Conservation (phyloP, 2,329 filamentous ascomycete genomes). For the Fonsecaea multimorphosa region DNA sequence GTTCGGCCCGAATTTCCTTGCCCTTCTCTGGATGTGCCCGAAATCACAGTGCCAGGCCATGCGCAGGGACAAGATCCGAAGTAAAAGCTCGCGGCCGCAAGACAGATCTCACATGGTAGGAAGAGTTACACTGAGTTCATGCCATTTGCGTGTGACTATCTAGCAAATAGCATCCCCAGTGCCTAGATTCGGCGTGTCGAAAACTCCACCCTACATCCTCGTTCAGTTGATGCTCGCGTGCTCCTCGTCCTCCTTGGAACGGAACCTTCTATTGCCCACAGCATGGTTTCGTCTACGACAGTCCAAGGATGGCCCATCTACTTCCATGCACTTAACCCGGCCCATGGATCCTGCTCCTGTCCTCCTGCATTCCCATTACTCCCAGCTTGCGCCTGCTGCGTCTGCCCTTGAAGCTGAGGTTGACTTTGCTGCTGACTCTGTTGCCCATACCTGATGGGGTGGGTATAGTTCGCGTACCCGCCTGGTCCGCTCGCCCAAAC, state of each 20-base stretch:
- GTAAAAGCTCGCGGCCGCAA: too few relatives aligned
- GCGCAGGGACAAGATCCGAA: too few relatives aligned
- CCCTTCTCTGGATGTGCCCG: too few relatives aligned
- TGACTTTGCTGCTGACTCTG: slow-evolving; percentile 45
- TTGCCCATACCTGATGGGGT: slow-evolving; percentile 49
- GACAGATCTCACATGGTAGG: background rate
- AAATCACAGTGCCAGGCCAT: too few relatives aligned
- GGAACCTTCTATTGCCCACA: background rate
- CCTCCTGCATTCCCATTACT: slow-evolving; percentile 1
- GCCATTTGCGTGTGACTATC: background rate
- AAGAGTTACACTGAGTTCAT: background rate
- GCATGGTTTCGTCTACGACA: background rate
- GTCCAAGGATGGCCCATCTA: slow-evolving; percentile 42
- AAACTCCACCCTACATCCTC: background rate
- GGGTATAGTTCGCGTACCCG: slow-evolving; percentile 56
- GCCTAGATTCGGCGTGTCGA: background rate
- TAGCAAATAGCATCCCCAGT: background rate
- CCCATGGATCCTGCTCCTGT: slow-evolving; percentile 66
- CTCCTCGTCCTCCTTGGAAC: background rate
- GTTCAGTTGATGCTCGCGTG: background rate
- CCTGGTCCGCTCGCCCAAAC: slow-evolving; percentile 57
- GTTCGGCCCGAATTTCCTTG: too few relatives aligned
- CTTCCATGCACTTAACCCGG: slow-evolving; percentile 73
- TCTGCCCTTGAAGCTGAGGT: slow-evolving; percentile 20
- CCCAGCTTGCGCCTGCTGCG: slow-evolving; percentile 25